Evolutionary conservation across 495 filamentous ascomycete genomes (phyloP).

Genomic region (Entonaema liquescens): DNA sequence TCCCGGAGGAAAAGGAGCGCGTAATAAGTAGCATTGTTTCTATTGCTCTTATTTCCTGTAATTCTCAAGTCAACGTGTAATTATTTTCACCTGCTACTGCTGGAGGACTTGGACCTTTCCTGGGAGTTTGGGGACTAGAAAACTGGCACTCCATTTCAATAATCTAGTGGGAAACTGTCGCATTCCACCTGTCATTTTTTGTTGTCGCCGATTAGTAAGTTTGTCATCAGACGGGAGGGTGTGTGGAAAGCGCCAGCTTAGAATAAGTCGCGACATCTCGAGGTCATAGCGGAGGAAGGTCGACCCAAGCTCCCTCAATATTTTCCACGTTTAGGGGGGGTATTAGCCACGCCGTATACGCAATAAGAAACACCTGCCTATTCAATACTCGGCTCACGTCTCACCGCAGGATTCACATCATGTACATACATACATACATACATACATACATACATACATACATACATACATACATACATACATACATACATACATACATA

Average conservation of each 20-base stretch:
- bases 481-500: too few species aligned
- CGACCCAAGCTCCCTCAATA: slow-evolving; percentile 13
- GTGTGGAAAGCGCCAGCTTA: background rate
- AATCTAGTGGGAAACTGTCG: background rate
- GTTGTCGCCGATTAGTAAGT: background rate
- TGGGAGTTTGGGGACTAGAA: background rate
- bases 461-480: slow-evolving; percentile 10
- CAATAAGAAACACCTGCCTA: slow-evolving; percentile 26
- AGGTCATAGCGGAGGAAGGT: slow-evolving; percentile 10
- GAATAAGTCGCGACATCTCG: background rate
- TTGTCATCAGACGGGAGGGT: background rate
- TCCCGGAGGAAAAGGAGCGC: background rate
- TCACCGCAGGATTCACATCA: slow-evolving; percentile 39
- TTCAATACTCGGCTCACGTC: slow-evolving; percentile 29
- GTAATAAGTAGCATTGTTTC: background rate
- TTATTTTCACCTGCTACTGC: background rate
- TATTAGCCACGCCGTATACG: slow-evolving; percentile 8
- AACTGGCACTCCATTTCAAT: background rate
- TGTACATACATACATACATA: slow-evolving; percentile 26
- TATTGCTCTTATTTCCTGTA: background rate
- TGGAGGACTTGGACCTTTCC: background rate
- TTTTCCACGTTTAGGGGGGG: slow-evolving; percentile 4
- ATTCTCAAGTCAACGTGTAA: background rate
- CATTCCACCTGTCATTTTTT: background rate
- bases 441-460: slow-evolving; percentile 5